Conservation (phyloP, 2,329 filamentous ascomycete species). For the Fusarium sublunatum region DNA sequence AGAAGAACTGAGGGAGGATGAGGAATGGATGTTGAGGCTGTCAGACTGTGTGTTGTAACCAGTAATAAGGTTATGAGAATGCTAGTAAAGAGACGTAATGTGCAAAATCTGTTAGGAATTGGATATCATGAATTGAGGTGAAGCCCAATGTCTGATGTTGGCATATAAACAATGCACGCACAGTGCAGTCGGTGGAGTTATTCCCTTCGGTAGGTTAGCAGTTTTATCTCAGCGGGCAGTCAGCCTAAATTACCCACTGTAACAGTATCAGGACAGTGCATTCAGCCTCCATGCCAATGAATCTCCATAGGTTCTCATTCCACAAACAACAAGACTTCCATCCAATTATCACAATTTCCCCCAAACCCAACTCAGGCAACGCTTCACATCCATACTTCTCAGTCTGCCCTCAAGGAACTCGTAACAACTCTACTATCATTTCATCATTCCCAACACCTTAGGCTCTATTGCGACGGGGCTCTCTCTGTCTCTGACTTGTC, state of each 20-base stretch:
- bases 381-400: neutral
- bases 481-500: constrained; percentile 13
- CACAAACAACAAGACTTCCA: neutral
- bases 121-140: neutral
- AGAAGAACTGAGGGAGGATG: constrained; percentile 22
- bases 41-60: neutral
- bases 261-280: neutral
- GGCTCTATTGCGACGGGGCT: neutral
- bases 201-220: neutral
- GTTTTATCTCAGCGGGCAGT: neutral
- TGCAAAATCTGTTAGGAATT: too few species aligned
- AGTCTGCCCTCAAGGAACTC: too few species aligned
- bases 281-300: too few species aligned
- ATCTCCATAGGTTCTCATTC: neutral
- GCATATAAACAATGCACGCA: neutral
- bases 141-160: neutral
- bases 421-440: too few species aligned
- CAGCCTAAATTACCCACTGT: neutral
- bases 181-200: neutral
- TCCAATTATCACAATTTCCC: neutral
- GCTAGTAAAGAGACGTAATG: too few species aligned
- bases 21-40: neutral
- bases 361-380: neutral
- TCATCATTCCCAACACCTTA: neutral
- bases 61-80: too few species aligned